Evolutionary conservation across 2,329 filamentous ascomycete genomes (phyloP).

Genomic region (Fusarium armeniacum): DNA sequence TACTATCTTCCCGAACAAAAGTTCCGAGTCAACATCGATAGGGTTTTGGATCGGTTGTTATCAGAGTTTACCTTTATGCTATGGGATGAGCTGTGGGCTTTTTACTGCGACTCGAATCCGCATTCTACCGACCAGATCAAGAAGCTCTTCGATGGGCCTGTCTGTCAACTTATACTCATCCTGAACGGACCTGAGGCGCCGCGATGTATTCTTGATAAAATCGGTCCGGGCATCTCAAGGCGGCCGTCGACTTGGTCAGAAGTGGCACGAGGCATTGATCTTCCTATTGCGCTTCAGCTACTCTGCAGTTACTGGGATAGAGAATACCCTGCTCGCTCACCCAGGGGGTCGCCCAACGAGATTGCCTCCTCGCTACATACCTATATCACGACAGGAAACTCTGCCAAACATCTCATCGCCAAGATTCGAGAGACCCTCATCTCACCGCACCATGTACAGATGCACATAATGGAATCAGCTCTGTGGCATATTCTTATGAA

Average conservation of each 20-base stretch:
- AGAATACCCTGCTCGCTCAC: constrained; percentile 54
- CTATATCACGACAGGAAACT: constrained; percentile 50
- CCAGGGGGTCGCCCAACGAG: constrained; percentile 53
- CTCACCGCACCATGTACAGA: constrained; percentile 56
- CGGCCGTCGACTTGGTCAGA: constrained; percentile 53
- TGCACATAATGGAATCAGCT: constrained; percentile 57
- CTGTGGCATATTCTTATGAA: constrained; percentile 56
- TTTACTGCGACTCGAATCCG: constrained; percentile 51
- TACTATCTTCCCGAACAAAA: constrained; percentile 55
- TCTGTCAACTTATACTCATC: constrained; percentile 56
- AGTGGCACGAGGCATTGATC: constrained; percentile 52
- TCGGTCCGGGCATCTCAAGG: constrained; percentile 55
- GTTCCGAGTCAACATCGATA: constrained; percentile 54
- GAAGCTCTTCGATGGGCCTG: constrained; percentile 55
- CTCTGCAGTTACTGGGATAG: constrained; percentile 56
- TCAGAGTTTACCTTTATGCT: constrained; percentile 52
- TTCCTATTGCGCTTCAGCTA: constrained; percentile 54
- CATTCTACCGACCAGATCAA: constrained; percentile 52
- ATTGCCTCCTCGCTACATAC: constrained; percentile 53
- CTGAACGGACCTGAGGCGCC: constrained; percentile 56
- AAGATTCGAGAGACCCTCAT: constrained; percentile 51
- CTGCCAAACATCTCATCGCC: constrained; percentile 50
- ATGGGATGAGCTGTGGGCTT: constrained; percentile 56
- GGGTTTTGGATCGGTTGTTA: constrained; percentile 55
- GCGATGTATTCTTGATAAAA: constrained; percentile 53